Conservation (phyloP, 2,329 filamentous ascomycete genomes). For the Fusarium pilosicola region DNA sequence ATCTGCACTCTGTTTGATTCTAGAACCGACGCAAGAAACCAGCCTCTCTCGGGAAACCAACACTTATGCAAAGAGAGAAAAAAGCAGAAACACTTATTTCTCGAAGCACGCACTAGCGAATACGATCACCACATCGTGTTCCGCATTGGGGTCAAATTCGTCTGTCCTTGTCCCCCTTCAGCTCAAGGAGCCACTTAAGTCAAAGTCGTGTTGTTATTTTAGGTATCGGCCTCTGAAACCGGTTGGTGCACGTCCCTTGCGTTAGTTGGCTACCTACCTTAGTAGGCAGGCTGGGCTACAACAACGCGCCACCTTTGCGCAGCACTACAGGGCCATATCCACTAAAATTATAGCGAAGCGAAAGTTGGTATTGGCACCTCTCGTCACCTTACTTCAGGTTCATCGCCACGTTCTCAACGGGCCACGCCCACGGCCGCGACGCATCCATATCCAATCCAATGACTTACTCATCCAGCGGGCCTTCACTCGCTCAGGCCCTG, state of each 20-base stretch:
- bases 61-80: constrained; percentile 23
- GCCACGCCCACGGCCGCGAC: constrained; percentile 44
- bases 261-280: constrained; percentile 9
- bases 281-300: constrained; percentile 20
- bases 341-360: constrained; percentile 23
- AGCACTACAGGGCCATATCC: constrained; percentile 9
- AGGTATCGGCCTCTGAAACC: constrained; percentile 34
- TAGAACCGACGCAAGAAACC: not conserved
- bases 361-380: constrained; percentile 19
- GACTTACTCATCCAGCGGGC: constrained; percentile 49
- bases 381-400: not conserved
- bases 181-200: constrained; percentile 9
- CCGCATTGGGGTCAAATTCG: constrained; percentile 29
- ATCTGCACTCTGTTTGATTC: constrained; percentile 6
- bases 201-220: constrained; percentile 37
- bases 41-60: not conserved
- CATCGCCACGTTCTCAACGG: constrained; percentile 42
- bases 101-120: constrained; percentile 36
- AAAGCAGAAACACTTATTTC: constrained; percentile 9
- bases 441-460: constrained; percentile 40
- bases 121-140: constrained; percentile 36
- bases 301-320: constrained; percentile 31
- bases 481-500: constrained; percentile 53
- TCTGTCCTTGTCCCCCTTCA: constrained; percentile 11
- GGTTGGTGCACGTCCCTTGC: constrained; percentile 35